Conservation (phyloP, 352 stramenopile genomes). For the Lagenidium giganteum region DNA sequence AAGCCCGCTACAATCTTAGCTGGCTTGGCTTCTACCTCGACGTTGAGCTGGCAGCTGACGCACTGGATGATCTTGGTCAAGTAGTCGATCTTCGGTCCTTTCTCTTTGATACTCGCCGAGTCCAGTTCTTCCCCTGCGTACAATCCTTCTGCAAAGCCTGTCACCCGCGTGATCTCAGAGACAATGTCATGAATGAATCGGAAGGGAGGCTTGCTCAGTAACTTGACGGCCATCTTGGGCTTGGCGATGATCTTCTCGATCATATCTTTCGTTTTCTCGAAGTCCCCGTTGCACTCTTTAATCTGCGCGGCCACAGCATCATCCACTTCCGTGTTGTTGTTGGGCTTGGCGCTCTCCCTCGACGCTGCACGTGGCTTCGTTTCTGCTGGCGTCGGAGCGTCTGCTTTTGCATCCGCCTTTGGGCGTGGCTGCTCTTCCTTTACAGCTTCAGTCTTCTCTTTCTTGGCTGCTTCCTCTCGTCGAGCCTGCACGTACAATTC, state of each 20-base stretch:
- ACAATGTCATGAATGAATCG: conserved; percentile 86
- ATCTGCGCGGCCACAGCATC: conserved; percentile 51
- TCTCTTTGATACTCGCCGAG: conserved; percentile 89
- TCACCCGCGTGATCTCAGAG: conserved; percentile 71
- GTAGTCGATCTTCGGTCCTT: conserved; percentile 90
- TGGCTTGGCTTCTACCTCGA: conserved; percentile 67
- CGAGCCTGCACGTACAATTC: conserved; percentile 23
- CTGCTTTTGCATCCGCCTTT: conserved; percentile 35
- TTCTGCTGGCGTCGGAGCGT: conserved; percentile 10
- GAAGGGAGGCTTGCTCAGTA: conserved; percentile 83
- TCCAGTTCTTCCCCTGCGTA: conserved; percentile 87
- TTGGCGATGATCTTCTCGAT: conserved; percentile 79
- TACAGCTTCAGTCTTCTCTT: conserved; percentile 27
- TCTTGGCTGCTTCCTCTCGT: conserved; percentile 21
- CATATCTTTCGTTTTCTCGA: conserved; percentile 70
- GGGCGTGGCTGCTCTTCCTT: conserved; percentile 18
- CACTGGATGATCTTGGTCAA: conserved; percentile 88
- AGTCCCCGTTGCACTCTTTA: conserved; percentile 65
- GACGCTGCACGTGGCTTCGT: conserved; percentile 15
- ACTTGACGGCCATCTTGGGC: conserved; percentile 81
- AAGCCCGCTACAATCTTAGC: conserved; percentile 91
- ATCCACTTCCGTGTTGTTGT: conserved; percentile 49
- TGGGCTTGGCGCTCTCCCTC: conserved; percentile 22
- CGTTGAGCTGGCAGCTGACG: conserved; percentile 85
- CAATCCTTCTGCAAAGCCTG: conserved; percentile 80